Conservation (phyloP, 75 land plant genomes). For the Cryptomeria japonica region DNA sequence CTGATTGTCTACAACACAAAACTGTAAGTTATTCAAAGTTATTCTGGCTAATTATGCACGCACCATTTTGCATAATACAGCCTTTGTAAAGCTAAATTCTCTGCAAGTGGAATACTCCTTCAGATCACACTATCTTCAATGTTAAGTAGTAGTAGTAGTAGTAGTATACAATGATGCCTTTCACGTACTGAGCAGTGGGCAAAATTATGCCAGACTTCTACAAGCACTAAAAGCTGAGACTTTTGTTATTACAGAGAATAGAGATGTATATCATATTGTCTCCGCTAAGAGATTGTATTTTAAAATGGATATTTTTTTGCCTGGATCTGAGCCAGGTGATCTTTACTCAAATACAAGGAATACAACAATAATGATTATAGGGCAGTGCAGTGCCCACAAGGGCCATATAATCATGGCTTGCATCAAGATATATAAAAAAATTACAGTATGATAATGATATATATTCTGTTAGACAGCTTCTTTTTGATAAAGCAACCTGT, state of each 20-base stretch:
- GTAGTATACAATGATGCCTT: not conserved
- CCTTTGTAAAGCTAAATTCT: not conserved
- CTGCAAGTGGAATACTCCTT: not conserved
- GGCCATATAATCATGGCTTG: not conserved
- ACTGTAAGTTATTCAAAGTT: not conserved
- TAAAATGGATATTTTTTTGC: not conserved
- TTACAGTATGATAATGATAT: not conserved
- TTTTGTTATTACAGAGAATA: conserved; percentile 1
- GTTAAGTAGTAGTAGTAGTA: not conserved
- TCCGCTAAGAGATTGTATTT: too few relatives aligned
- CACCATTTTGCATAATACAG: not conserved
- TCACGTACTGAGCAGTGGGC: not conserved
- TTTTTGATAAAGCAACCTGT: conserved; percentile 4
- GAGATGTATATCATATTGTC: not conserved
- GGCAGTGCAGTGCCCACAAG: not conserved
- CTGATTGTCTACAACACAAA: not conserved
- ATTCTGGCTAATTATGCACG: not conserved
- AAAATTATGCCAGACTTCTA: not conserved
- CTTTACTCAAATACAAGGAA: not conserved
- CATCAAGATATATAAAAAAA: not conserved
- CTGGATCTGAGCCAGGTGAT: not conserved
- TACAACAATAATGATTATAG: not conserved
- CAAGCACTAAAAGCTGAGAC: not conserved
- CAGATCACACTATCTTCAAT: not conserved
- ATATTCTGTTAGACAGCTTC: conserved; percentile 9